Evolutionary conservation across 2,329 filamentous ascomycete species (phyloP).

Genomic region (Diaporthe destruens): DNA sequence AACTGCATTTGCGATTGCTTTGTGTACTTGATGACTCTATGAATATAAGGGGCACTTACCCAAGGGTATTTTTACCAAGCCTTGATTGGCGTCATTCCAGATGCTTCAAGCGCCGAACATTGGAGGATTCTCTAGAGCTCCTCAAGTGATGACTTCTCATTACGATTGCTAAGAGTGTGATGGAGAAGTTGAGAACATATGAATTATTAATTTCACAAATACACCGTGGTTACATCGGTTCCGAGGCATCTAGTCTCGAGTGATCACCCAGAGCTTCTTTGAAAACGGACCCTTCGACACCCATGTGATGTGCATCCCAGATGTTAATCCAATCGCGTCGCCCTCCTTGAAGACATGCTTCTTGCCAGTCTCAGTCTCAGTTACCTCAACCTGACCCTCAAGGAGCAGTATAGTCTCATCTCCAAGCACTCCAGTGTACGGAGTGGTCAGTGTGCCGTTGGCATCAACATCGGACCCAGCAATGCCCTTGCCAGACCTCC

Average conservation of each 20-base stretch:
- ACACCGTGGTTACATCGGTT: neutral
- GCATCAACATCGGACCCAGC: slow-evolving; percentile 23
- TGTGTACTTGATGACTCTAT: no score
- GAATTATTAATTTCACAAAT: fast-evolving
- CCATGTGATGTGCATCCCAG: slow-evolving; percentile 36
- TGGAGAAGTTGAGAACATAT: neutral
- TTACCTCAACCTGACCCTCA: neutral
- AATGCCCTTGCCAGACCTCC: slow-evolving; percentile 33
- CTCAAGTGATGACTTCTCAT: neutral
- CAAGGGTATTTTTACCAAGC: no score
- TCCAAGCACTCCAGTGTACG: neutral
- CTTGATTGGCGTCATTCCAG: no score
- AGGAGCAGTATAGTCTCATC: neutral
- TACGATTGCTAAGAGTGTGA: neutral
- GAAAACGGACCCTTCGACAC: slow-evolving; percentile 27
- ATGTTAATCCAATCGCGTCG: slow-evolving; percentile 33
- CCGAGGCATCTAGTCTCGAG: neutral
- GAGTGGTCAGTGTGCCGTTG: neutral
- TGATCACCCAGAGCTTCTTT: slow-evolving; percentile 34
- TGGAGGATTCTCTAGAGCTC: no score
- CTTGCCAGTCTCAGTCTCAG: slow-evolving; percentile 9
- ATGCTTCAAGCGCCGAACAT: no score
- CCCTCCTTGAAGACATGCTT: slow-evolving; percentile 25
- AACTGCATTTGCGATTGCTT: no score
- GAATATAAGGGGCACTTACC: no score